Conservation (phyloP, 2,329 filamentous ascomycete species). For the Colletotrichum sp. region DNA sequence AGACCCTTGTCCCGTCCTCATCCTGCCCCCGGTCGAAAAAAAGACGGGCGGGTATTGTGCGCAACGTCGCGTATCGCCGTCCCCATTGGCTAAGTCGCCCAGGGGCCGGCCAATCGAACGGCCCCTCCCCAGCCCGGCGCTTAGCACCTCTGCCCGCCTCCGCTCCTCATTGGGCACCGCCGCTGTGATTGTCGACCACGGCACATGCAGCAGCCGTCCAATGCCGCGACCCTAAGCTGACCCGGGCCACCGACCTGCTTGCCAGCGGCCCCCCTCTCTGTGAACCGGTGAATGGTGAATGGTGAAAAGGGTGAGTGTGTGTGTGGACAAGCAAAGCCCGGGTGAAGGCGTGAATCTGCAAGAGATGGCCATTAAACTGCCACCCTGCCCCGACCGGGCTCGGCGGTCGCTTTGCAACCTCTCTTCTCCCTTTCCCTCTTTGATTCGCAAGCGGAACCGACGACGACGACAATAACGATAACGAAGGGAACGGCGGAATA, state of each 20-base stretch:
- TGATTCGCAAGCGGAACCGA: background rate
- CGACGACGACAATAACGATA: background rate
- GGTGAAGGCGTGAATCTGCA: background rate
- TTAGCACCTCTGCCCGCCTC: constrained; percentile 13
- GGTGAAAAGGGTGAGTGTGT: background rate
- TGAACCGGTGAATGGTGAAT: background rate
- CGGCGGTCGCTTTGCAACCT: background rate
- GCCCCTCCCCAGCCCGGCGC: constrained; percentile 17
- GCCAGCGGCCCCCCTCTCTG: background rate
- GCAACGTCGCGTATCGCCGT: constrained; percentile 3
- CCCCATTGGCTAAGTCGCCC: constrained; percentile 4
- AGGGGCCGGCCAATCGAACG: constrained; percentile 13
- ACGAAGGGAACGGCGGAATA: background rate
- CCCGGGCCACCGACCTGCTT: constrained; percentile 1
- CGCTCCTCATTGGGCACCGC: constrained; percentile 14
- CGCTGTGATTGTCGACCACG: constrained; percentile 20
- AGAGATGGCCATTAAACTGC: constrained; percentile 21
- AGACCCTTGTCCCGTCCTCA: background rate
- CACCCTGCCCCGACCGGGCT: background rate
- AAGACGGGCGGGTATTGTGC: constrained; percentile 19
- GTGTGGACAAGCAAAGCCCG: background rate
- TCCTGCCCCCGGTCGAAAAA: background rate
- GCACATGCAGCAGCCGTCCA: constrained; percentile 21
- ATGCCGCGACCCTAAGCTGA: constrained; percentile 13
- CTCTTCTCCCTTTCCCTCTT: background rate